Evolutionary conservation across 371 early-diverging fungal genomes (phyloP), one percentile per base, ranked within the genome.

Genomic region (Dichotomocladium elegans): DNA sequence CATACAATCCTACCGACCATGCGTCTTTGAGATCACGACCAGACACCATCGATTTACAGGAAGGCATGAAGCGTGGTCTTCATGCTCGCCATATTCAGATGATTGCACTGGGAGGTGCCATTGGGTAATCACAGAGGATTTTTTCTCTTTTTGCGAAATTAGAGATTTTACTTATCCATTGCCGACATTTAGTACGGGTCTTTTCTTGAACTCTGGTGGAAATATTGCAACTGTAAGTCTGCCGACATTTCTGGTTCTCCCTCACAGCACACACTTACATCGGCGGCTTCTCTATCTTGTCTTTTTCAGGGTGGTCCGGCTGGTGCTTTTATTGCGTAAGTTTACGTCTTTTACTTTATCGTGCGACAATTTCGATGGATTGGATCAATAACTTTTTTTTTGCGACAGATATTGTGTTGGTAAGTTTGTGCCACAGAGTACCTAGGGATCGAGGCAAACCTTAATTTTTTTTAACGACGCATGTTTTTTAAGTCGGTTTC

Each of bases 131-230:
- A n/a, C 37, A 17, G 37, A 17, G 15, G n/a, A 37, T n/a, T 12
- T 84, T 7, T 14, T 28, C 14, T 34, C 19, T 7, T 0, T 34
- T 26, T 15, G 19, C 49, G 19, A 10, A 41, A 42, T 30, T 28
- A 41, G 24, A 41, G n/a, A n/a, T n/a, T n/a, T n/a, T n/a, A n/a
- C n/a, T n/a, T n/a, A n/a, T n/a, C n/a, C 12, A 6, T n/a, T n/a
- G n/a, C n/a, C n/a, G n/a, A n/a, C n/a, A n/a, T n/a, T n/a, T n/a
- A 89, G 90, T 50, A 94, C 93, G 27, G 95, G 95, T 45, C 71
- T 94, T 12, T 94, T 93, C 69, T 74, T 94, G 51, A 90, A 84
- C 26, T 89, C 91, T 48, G 95, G 93, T 27, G 59, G 72, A 12
- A 82, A 87, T 9, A 83, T 94, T 44, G 69, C 77, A 14, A 33